Base-by-base conservation (phyloP, 495 filamentous ascomycete species). In the Aspergillus homomorphus region DNA sequence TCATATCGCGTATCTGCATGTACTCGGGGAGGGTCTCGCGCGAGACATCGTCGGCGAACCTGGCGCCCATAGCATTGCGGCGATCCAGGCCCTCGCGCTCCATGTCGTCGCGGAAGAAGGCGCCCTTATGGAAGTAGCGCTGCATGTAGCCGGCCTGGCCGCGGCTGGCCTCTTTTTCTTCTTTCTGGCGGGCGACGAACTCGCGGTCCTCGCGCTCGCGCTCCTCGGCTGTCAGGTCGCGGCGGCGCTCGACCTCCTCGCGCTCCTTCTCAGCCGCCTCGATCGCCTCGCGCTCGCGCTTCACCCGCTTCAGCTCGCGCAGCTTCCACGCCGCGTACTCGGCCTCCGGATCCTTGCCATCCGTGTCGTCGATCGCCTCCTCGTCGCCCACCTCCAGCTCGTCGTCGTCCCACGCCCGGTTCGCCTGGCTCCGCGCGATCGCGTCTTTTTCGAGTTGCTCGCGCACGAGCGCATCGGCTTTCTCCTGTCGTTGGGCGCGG, bases 121-220 rank as follows among this genome's bases (percentile, higher is more conserved):
- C 94, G 51, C 94, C 94, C 78, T 92, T 93, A 79, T 99, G 94
- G 69, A 88, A 91, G 73, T 97, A 98, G 69, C 93, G 92, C 70
- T 96, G 92, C 90, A 98, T 90, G 69, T 85, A 97, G 1, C 81
- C 81, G 78, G 92, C 89, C 78, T 96, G 88, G 43, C 92, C 94
- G 38, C 87, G 86, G 33, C 77, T 75, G 18, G 93, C 91, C 62
- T 89, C 91, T 45, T 80, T 78, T 62, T 98, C 94, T 62, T 92
- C 91, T 57, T 87, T 87, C 73, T 97, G 93, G 63, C 79, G 76
- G 7, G 84, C 82, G 16, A 97, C 70, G 68, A 85, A 92, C 54
- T 82, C 87, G 53, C 85, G 79, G 66, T 99, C 95, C 67, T 99
- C 94, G 21, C 85, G 87, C 53, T 89, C 86, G 30, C 95, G 84